phyloP scores from a whole-genome alignment of 208 protist genomes.

The Leishmania martiniquensis region DNA sequence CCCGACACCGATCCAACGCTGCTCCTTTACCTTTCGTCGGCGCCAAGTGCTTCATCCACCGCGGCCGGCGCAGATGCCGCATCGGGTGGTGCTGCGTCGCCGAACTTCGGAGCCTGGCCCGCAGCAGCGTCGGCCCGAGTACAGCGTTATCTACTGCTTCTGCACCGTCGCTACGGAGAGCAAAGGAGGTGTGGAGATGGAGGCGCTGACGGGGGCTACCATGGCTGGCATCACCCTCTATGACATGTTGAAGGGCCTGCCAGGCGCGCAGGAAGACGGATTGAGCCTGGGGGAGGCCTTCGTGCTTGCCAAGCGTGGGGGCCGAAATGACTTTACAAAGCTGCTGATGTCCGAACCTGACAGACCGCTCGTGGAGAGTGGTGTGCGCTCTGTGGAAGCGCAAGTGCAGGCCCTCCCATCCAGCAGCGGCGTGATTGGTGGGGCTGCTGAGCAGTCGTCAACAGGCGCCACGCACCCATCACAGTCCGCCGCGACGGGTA shows the following conservation, averaged over 20 bases:
- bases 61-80: conserved; percentile 66
- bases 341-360: conserved; percentile 84
- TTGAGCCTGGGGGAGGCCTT: conserved; percentile 81
- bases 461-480: background rate
- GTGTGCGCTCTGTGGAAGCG: background rate
- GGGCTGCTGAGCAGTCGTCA: background rate
- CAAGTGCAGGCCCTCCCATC: conserved; percentile 3
- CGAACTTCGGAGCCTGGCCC: conserved; percentile 41
- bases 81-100: conserved; percentile 78
- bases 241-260: conserved; percentile 84
- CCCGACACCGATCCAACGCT: conserved; percentile 87
- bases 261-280: conserved; percentile 84
- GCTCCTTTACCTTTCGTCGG: conserved; percentile 87
- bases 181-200: conserved; percentile 96
- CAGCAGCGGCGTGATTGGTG: background rate
- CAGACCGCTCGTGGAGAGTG: conserved; percentile 25
- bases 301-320: conserved; percentile 79
- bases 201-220: conserved; percentile 93
- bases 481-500: background rate
- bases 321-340: conserved; percentile 83
- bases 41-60: conserved; percentile 45
- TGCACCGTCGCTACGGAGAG: conserved; percentile 84
- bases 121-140: conserved; percentile 41
- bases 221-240: conserved; percentile 90
- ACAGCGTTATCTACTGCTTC: conserved; percentile 88